Evolutionary conservation across 352 stramenopile genomes (phyloP), one percentile per base, ranked within the genome.

Genomic region (Thraustotheca clavata): DNA sequence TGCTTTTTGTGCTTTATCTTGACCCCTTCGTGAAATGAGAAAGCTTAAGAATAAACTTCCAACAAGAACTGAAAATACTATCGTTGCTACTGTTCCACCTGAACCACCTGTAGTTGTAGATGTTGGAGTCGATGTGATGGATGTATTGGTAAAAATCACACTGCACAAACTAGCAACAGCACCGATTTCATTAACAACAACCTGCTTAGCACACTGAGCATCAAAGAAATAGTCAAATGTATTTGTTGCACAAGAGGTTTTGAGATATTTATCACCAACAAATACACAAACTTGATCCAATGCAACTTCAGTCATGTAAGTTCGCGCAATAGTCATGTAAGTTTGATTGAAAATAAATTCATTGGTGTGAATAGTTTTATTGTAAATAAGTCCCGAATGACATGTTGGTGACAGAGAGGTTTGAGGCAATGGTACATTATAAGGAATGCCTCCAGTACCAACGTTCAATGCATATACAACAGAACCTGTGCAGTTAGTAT

Each of bases 291-390:
- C 3, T 2, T 24, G 11, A 31, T 52, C 43, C 11, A 9, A 31
- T 7, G 11, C 43, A 31, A 52, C 43, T 52, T 52, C 43, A 11
- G 43, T 52, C 43, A 52, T 52, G 8, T 52, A 52, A 2, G 43
- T 35, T 18, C 43, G 43, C n/a, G 43, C 12, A 18, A 52, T 52
- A 9, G 43, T 52, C 43, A 52, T 52, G 43, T 52, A 52, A 24
- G 43, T 52, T 11, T 9, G 24, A 31, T 52, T 52, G 43, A 52
- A 14, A 31, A 24, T 31, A 24, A 52, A 52, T 2, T 24, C n/a
- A 2, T 24, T 18, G n/a, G n/a, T 9, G n/a, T 26, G 34, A 9
- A 52, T 18, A 11, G 43, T 52, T 31, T 9, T 52, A 31, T 52
- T 52, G 43, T 52, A 52, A 31, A 52, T 24, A 2, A 11, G 11